These are phyloP conservation scores for Bjerkandera adusta DNA, from an alignment of 1,284 basidiomycete genomes.

Conservation along the genomic window DNA sequence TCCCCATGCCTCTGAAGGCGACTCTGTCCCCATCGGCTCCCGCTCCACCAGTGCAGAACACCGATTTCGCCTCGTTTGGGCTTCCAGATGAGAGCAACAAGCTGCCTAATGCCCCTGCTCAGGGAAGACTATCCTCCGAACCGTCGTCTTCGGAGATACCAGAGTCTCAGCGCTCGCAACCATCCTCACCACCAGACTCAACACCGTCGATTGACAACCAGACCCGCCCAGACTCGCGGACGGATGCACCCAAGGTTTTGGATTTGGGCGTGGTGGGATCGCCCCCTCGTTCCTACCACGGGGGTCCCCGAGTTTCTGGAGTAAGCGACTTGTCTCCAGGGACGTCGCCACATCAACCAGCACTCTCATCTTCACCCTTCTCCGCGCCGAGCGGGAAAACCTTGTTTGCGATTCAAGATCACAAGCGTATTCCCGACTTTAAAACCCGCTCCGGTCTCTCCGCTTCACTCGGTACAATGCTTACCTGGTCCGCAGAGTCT, in stretches of 20 bases:
- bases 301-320: constrained; percentile 34
- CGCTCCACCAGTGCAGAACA: constrained; percentile 73
- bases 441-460: constrained; percentile 39
- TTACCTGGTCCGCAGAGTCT: constrained; percentile 30
- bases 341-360: constrained; percentile 43
- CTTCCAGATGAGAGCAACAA: constrained; percentile 53
- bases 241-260: not conserved
- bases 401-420: constrained; percentile 46
- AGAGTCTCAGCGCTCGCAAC: constrained; percentile 7
- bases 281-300: constrained; percentile 52
- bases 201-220: no score
- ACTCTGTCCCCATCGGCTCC: constrained; percentile 74
- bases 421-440: constrained; percentile 31
- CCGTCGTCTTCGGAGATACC: constrained; percentile 2
- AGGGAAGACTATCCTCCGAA: constrained; percentile 28
- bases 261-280: constrained; percentile 79
- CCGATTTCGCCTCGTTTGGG: constrained; percentile 72
- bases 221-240: not conserved
- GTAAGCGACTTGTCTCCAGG: constrained; percentile 46
- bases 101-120: constrained; percentile 46
- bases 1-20: constrained; percentile 66
- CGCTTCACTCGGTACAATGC: constrained; percentile 45
- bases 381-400: constrained; percentile 65
- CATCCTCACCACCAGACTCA: constrained; percentile 29
- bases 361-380: constrained; percentile 59